Conservation (phyloP, 2,329 filamentous ascomycete genomes). For the Verticillium isaacii region DNA sequence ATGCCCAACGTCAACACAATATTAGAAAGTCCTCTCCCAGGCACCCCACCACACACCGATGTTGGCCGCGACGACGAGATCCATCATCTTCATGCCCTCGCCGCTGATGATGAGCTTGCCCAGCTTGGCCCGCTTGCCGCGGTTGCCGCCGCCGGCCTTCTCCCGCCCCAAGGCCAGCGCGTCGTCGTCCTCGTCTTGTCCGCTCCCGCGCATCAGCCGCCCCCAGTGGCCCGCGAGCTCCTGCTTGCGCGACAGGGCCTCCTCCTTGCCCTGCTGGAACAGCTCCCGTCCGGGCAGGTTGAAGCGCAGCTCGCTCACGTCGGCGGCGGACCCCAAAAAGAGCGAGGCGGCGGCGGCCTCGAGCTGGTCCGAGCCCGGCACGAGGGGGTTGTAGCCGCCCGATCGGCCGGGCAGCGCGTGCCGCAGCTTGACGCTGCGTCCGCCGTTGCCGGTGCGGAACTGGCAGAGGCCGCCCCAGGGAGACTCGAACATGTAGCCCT, state of each 20-base stretch:
- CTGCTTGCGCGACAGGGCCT: conserved; percentile 16
- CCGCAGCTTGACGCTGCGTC: conserved; percentile 69
- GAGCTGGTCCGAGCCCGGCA: conserved; percentile 20
- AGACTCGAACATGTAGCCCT: conserved; percentile 73
- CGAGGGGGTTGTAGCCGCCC: background rate
- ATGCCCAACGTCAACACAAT: background rate
- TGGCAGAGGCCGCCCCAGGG: conserved; percentile 87
- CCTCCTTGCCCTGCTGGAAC: conserved; percentile 31
- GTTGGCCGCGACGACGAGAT: conserved; percentile 85
- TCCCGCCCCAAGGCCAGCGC: conserved; percentile 71
- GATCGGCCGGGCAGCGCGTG: conserved; percentile 52
- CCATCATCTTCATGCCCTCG: conserved; percentile 92
- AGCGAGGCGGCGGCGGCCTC: conserved; percentile 19
- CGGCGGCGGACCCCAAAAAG: conserved; percentile 23
- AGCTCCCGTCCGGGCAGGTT: conserved; percentile 66
- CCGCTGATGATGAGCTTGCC: conserved; percentile 88
- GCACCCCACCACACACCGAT: conserved; percentile 91
- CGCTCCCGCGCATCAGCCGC: conserved; percentile 13
- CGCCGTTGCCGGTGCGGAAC: conserved; percentile 73
- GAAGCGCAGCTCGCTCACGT: conserved; percentile 82
- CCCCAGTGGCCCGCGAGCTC: conserved; percentile 4
- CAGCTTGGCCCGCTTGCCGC: conserved; percentile 83
- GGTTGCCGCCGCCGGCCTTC: conserved; percentile 77
- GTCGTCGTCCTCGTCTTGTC: conserved; percentile 30
- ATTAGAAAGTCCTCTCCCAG: conserved; percentile 57